Percentiles rank a stretch among this genome's conserved stretches.
Conservation (phyloP, 257 asterid genomes). For the Verbena officinalis region DNA sequence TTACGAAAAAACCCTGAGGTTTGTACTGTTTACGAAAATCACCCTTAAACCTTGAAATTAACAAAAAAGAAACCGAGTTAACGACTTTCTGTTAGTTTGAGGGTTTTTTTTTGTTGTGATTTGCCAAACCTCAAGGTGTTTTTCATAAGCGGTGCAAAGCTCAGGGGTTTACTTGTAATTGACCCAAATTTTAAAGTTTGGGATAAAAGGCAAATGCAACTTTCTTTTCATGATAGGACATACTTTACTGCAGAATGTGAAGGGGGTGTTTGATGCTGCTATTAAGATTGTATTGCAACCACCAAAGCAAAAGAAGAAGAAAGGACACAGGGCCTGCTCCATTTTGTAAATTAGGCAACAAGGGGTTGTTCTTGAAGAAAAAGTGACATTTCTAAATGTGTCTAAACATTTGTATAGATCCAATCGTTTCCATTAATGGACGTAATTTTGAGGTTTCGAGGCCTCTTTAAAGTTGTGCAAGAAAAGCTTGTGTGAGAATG, state of each 20-base stretch:
- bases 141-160: no score
- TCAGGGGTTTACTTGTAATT: no score
- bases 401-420: neutral
- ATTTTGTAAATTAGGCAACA: conserved; percentile 35
- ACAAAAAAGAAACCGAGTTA: no score
- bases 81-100: no score
- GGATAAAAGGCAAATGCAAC: neutral
- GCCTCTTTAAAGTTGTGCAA: neutral
- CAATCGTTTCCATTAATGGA: neutral
- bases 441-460: neutral
- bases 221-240: neutral
- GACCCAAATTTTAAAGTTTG: no score
- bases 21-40: no score
- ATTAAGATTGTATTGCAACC: conserved; percentile 58
- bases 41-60: no score
- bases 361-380: neutral
- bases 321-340: conserved; percentile 42
- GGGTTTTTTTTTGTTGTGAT: no score
- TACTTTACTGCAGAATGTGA: conserved; percentile 45
- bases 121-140: no score
- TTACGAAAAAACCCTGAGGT: no score
- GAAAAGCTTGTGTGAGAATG: neutral
- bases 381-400: neutral
- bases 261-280: conserved; percentile 57
- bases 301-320: conserved; percentile 46